Evolutionary conservation across 2,329 filamentous ascomycete species (phyloP).

Genomic region (Aciculosporium take): DNA sequence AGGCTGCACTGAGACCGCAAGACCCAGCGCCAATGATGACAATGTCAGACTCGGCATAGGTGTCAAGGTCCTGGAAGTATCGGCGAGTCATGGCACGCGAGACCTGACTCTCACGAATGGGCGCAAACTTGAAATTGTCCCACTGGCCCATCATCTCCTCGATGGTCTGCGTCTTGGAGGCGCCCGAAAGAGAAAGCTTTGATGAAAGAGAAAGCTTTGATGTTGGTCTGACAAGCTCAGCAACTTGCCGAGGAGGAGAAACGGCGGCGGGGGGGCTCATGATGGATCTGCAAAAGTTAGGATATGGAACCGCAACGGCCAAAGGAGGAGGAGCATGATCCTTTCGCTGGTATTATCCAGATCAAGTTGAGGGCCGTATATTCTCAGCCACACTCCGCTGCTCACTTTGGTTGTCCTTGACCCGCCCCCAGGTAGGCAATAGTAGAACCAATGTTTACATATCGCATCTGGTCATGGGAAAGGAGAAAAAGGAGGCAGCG

Average conservation of each 20-base stretch:
- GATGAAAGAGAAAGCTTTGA: conserved; percentile 26
- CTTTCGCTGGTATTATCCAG: conserved; percentile 99
- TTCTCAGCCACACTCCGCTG: conserved; percentile 47
- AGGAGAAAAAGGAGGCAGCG: conserved; percentile 3
- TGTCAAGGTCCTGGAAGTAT: conserved; percentile 83
- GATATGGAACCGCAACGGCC: conserved; percentile 10
- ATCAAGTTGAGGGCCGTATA: conserved; percentile 91
- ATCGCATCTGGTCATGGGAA: background rate
- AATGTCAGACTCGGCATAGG: conserved; percentile 81
- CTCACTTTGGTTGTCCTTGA: background rate
- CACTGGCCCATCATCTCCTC: conserved; percentile 61
- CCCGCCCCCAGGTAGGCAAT: background rate
- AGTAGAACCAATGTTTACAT: background rate
- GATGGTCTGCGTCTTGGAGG: conserved; percentile 32
- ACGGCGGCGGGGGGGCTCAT: conserved; percentile 72
- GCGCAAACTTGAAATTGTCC: conserved; percentile 68
- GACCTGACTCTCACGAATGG: conserved; percentile 84
- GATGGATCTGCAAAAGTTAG: conserved; percentile 24
- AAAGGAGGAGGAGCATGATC: conserved; percentile 64
- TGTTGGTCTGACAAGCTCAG: conserved; percentile 29
- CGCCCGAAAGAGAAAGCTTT: conserved; percentile 24
- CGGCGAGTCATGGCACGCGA: conserved; percentile 86
- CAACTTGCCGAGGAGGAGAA: conserved; percentile 38
- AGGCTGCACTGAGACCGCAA: conserved; percentile 74
- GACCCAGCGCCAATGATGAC: conserved; percentile 87